Percentiles rank a stretch among this genome's conserved stretches.
These are phyloP conservation scores for Aspergillus brunneoviolaceus DNA, from an alignment of 2,329 filamentous ascomycete species.

Conservation along the genomic window DNA sequence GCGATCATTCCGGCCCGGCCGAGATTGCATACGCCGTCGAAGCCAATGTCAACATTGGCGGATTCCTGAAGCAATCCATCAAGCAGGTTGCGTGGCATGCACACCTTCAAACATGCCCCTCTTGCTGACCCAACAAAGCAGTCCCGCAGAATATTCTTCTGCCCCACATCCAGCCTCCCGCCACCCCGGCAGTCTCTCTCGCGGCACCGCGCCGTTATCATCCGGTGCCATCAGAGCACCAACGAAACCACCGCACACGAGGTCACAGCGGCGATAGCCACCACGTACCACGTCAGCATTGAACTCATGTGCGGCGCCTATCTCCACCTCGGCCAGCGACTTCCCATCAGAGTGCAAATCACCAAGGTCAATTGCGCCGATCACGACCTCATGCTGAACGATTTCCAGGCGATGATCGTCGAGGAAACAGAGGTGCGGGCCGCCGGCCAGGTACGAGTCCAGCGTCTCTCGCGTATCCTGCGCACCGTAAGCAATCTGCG, in stretches of 20 bases:
- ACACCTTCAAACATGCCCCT: no score
- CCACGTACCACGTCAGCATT: neutral
- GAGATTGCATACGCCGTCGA: conserved; percentile 16
- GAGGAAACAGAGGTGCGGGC: conserved; percentile 19
- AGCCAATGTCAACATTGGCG: neutral
- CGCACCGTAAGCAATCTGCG: conserved; percentile 19
- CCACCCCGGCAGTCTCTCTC: no score
- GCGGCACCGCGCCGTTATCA: no score
- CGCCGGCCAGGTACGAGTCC: conserved; percentile 4
- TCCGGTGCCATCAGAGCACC: neutral
- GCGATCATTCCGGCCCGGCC: neutral
- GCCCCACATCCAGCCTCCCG: neutral
- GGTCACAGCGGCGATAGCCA: no score
- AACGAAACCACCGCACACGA: neutral
- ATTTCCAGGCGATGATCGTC: conserved; percentile 23
- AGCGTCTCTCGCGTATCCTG: conserved; percentile 13
- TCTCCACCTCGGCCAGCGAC: conserved; percentile 10
- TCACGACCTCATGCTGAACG: conserved; percentile 9
- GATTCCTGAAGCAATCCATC: no score
- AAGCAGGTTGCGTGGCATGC: no score
- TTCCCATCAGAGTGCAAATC: conserved; percentile 17
- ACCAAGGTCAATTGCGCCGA: neutral
- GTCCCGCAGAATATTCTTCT: conserved; percentile 1
- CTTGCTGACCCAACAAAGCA: neutral
- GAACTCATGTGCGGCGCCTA: conserved; percentile 17